Conservation (phyloP, 441 rosid species). For the Populus hybrid region DNA sequence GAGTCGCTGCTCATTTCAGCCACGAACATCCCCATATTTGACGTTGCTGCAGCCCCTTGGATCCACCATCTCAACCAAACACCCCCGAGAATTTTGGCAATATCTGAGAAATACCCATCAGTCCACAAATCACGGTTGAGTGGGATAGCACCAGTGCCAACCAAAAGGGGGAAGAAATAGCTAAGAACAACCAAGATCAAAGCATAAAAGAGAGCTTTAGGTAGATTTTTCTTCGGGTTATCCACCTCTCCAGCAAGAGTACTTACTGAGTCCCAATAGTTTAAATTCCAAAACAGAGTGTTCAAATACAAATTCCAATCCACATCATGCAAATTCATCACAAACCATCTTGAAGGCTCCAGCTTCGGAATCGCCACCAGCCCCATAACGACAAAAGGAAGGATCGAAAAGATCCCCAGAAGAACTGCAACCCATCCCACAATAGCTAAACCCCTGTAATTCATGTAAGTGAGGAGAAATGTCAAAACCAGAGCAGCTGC, state of each 20-base stretch:
- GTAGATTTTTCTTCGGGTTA: slow-evolving; percentile 41
- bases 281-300: slow-evolving; percentile 71
- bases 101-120: slow-evolving; percentile 65
- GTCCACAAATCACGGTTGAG: slow-evolving; percentile 52
- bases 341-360: slow-evolving; percentile 61
- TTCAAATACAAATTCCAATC: slow-evolving; percentile 59
- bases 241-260: slow-evolving; percentile 56
- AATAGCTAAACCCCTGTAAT: slow-evolving; percentile 55
- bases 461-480: slow-evolving; percentile 48
- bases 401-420: slow-evolving; percentile 52
- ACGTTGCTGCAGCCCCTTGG: slow-evolving; percentile 60
- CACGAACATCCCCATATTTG: slow-evolving; percentile 69
- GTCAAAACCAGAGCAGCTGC: slow-evolving; percentile 42
- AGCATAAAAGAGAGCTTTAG: slow-evolving; percentile 16
- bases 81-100: slow-evolving; percentile 57
- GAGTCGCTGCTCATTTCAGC: slow-evolving; percentile 79
- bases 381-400: slow-evolving; percentile 69
- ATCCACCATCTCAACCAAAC: slow-evolving; percentile 66
- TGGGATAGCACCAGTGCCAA: slow-evolving; percentile 57
- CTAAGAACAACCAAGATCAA: slow-evolving; percentile 47
- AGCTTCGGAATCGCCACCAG: slow-evolving; percentile 48
- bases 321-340: slow-evolving; percentile 38
- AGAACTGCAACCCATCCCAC: slow-evolving; percentile 62
- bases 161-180: slow-evolving; percentile 54
- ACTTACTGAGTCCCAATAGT: slow-evolving; percentile 76